These are phyloP conservation scores for Sclerotinia minor DNA, from an alignment of 2,329 filamentous ascomycete genomes.

Conservation along the genomic window DNA sequence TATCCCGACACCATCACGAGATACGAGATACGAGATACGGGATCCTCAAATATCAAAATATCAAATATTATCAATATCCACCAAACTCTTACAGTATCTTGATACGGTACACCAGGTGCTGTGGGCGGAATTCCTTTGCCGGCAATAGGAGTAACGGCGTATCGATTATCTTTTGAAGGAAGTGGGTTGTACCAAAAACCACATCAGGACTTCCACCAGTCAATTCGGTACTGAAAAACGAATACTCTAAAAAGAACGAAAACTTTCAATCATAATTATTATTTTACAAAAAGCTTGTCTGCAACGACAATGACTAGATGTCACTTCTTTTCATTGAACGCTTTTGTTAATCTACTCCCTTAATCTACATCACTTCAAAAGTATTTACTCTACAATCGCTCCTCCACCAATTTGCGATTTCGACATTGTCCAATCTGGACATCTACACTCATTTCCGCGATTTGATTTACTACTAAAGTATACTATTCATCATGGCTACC, in stretches of 20 bases:
- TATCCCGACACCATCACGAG: not conserved
- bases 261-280: not conserved
- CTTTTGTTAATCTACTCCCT: conserved; percentile 42
- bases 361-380: conserved; percentile 39
- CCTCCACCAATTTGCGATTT: conserved; percentile 40
- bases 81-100: not conserved
- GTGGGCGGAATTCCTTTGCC: conserved; percentile 10
- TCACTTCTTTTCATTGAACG: conserved; percentile 41
- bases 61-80: not conserved
- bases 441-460: conserved; percentile 38
- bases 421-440: conserved; percentile 39
- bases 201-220: conserved; percentile 17
- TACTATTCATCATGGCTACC: conserved; percentile 47
- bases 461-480: conserved; percentile 28
- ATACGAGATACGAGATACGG: not conserved
- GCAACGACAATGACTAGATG: conserved; percentile 44
- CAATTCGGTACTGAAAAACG: conserved; percentile 20
- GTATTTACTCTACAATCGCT: conserved; percentile 34
- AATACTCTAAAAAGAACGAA: conserved; percentile 7
- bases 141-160: conserved; percentile 23
- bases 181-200: conserved; percentile 24
- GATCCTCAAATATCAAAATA: no score
- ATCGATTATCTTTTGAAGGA: conserved; percentile 23
- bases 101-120: not conserved
- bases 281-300: conserved; percentile 32